Conservation (phyloP, 768 basidiomycete species). For the Mrakia gelida region DNA sequence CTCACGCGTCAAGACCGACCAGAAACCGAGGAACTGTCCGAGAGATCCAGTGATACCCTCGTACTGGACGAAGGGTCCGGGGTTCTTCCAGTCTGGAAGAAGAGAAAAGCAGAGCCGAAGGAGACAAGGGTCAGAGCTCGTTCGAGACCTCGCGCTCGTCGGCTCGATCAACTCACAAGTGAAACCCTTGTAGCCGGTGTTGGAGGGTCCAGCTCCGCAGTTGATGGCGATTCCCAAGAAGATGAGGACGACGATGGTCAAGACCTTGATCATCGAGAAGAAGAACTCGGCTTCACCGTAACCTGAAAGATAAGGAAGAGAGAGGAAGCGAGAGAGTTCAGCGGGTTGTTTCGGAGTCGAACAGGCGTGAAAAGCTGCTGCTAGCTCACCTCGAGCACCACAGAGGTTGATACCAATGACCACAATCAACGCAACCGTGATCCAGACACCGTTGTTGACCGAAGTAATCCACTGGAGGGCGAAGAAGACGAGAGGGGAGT, state of each 20-base stretch:
- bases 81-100: conserved; percentile 64
- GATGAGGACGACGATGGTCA: conserved; percentile 51
- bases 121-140: too few species aligned
- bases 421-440: conserved; percentile 67
- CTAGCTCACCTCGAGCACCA: conserved; percentile 35
- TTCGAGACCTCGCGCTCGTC: too few species aligned
- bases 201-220: conserved; percentile 74
- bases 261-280: conserved; percentile 89
- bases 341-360: too few species aligned
- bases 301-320: background rate
- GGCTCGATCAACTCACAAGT: conserved; percentile 44
- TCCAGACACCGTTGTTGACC: conserved; percentile 70
- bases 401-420: conserved; percentile 56
- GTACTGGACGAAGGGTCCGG: conserved; percentile 80
- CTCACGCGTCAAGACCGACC: background rate
- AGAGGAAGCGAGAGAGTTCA: too few species aligned
- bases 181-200: conserved; percentile 57
- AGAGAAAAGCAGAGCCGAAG: too few species aligned
- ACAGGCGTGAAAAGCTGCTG: too few species aligned
- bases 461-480: conserved; percentile 41
- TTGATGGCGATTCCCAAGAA: conserved; percentile 67
- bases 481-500: background rate
- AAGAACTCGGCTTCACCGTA: conserved; percentile 54
- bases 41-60: conserved; percentile 55
- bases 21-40: conserved; percentile 58